phyloP scores from a whole-genome alignment of 2,329 filamentous ascomycete genomes.

The Lanzia echinophila region DNA sequence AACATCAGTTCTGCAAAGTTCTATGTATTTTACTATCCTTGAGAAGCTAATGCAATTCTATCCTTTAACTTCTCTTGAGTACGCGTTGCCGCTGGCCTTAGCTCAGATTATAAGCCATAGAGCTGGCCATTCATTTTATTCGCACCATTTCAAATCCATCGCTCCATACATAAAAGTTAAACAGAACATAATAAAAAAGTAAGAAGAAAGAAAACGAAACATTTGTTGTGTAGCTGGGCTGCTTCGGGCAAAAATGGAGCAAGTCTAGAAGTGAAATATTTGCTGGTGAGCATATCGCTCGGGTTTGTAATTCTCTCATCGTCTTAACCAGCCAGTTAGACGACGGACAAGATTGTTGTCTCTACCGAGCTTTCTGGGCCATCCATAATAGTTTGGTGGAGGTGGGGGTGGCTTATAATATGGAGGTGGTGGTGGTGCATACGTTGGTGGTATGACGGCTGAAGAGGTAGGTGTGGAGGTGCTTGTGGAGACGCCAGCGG shows the following conservation, averaged over 20 bases:
- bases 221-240: conserved; percentile 2
- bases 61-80: no score
- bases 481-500: neutral
- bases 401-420: conserved; percentile 7
- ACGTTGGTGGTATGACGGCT: neutral
- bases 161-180: conserved; percentile 4
- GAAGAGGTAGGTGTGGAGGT: neutral
- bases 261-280: conserved; percentile 19
- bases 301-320: neutral
- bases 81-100: no score
- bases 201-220: neutral
- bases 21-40: no score
- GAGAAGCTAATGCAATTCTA: no score
- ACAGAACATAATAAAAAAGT: neutral
- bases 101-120: no score
- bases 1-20: no score
- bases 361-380: neutral
- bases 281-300: conserved; percentile 9
- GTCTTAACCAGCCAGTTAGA: conserved; percentile 11
- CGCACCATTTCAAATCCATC: neutral
- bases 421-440: conserved; percentile 10
- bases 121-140: neutral
- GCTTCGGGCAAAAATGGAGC: conserved; percentile 14
- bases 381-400: conserved; percentile 5
- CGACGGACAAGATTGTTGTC: neutral